These are phyloP conservation scores for Porcisia deanei DNA, from an alignment of 208 protist species.

Conservation along the genomic window DNA sequence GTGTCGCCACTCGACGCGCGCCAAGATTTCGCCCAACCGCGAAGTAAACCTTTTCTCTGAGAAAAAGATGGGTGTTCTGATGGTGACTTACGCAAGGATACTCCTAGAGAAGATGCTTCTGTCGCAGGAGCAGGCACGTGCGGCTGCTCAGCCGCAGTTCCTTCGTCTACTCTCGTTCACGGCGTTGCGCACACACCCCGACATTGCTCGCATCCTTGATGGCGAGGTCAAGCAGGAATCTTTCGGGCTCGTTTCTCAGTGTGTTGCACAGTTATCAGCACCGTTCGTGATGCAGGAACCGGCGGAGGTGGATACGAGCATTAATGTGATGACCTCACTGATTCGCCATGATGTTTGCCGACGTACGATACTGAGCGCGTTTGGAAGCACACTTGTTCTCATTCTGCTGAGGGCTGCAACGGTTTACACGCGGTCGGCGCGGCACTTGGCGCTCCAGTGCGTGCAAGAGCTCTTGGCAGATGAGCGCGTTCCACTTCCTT, in stretches of 20 bases:
- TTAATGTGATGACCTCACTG: slow-evolving; percentile 46
- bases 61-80: slow-evolving; percentile 73
- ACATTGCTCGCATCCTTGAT: slow-evolving; percentile 41
- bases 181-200: slow-evolving; percentile 42
- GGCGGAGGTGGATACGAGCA: slow-evolving; percentile 44
- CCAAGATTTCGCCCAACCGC: background rate
- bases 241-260: slow-evolving; percentile 50
- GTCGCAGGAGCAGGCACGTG: slow-evolving; percentile 47
- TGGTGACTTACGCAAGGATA: slow-evolving; percentile 76
- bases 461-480: slow-evolving; percentile 70
- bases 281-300: slow-evolving; percentile 40
- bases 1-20: slow-evolving; percentile 28
- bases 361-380: slow-evolving; percentile 41
- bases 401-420: slow-evolving; percentile 74
- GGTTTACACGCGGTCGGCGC: slow-evolving; percentile 51
- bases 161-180: slow-evolving; percentile 70
- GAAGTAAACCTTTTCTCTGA: slow-evolving; percentile 36
- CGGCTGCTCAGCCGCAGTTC: slow-evolving; percentile 36
- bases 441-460: slow-evolving; percentile 77
- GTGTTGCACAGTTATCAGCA: slow-evolving; percentile 44
- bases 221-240: slow-evolving; percentile 43
- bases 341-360: slow-evolving; percentile 42
- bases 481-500: slow-evolving; percentile 49
- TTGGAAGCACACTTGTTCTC: slow-evolving; percentile 56
- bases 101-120: slow-evolving; percentile 70